These are phyloP conservation scores for Paspalum notatum DNA, from an alignment of 176 grass and related monocot genomes.

Conservation along the genomic window DNA sequence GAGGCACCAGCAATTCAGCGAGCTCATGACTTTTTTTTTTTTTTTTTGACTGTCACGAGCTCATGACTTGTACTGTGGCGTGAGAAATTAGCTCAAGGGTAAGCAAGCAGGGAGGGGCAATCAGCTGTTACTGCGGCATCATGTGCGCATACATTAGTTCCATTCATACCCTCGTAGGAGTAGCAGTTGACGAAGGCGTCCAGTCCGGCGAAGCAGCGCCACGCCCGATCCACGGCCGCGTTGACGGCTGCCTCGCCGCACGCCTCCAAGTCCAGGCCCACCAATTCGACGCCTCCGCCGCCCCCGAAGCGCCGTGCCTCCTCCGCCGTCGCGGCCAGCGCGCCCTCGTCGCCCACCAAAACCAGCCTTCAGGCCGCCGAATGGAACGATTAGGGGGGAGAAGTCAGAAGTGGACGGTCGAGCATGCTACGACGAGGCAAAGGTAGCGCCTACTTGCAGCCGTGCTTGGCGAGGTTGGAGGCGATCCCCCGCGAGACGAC, in stretches of 20 bases:
- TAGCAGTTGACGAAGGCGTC: conserved; percentile 79
- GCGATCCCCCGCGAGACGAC: conserved; percentile 73
- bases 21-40: no score
- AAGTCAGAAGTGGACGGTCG: background rate
- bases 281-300: conserved; percentile 38
- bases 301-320: conserved; percentile 29
- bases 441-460: conserved; percentile 54
- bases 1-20: background rate
- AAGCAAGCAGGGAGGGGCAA: background rate
- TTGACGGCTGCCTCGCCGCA: conserved; percentile 61
- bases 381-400: background rate
- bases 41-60: no score
- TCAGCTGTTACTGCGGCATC: background rate
- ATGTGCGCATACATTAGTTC: background rate
- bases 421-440: background rate
- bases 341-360: conserved; percentile 64
- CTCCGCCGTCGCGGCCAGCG: conserved; percentile 43
- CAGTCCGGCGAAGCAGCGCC: conserved; percentile 57
- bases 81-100: background rate
- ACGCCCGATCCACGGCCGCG: conserved; percentile 60
- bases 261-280: conserved; percentile 62
- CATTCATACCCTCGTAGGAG: conserved; percentile 66
- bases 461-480: conserved; percentile 62
- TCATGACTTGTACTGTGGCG: background rate
- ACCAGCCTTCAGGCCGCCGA: conserved; percentile 54